Conservation (phyloP, 495 filamentous ascomycete genomes). For the Hypoxylon perforatum region DNA sequence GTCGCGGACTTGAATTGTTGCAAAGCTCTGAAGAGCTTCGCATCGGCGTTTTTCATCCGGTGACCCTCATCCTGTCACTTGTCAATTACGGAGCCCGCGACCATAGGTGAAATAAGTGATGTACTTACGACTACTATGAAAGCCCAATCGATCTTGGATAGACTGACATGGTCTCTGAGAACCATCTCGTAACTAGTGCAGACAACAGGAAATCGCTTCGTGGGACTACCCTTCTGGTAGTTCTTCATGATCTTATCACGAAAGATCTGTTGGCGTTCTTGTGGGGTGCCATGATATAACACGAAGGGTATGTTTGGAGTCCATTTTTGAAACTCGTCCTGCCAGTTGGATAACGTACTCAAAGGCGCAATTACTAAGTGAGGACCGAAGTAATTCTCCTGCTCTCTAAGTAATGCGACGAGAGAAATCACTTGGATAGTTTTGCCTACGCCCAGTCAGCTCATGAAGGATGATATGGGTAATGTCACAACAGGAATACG, state of each 20-base stretch:
- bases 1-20: slow-evolving; percentile 90
- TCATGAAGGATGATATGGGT: background rate
- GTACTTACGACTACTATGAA: slow-evolving; percentile 90
- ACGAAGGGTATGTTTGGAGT: slow-evolving; percentile 86
- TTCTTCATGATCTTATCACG: slow-evolving; percentile 70
- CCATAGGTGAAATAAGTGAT: background rate
- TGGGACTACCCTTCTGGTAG: slow-evolving; percentile 55
- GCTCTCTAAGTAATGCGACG: slow-evolving; percentile 87
- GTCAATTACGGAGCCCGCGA: slow-evolving; percentile 10
- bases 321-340: slow-evolving; percentile 93
- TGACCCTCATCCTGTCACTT: slow-evolving; percentile 85
- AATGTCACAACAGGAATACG: slow-evolving; percentile 15
- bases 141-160: slow-evolving; percentile 88
- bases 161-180: slow-evolving; percentile 83
- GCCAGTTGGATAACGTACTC: slow-evolving; percentile 94
- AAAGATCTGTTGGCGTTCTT: slow-evolving; percentile 77
- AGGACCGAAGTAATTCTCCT: slow-evolving; percentile 81
- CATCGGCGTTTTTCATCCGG: slow-evolving; percentile 96
- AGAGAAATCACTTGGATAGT: slow-evolving; percentile 94
- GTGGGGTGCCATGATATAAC: slow-evolving; percentile 87
- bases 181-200: slow-evolving; percentile 97
- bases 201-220: slow-evolving; percentile 82
- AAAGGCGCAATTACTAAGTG: slow-evolving; percentile 91
- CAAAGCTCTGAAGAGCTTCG: slow-evolving; percentile 86
- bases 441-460: slow-evolving; percentile 63